Conservation (phyloP, 2,329 filamentous ascomycete species). For the Phyllosticta citribraziliensis region DNA sequence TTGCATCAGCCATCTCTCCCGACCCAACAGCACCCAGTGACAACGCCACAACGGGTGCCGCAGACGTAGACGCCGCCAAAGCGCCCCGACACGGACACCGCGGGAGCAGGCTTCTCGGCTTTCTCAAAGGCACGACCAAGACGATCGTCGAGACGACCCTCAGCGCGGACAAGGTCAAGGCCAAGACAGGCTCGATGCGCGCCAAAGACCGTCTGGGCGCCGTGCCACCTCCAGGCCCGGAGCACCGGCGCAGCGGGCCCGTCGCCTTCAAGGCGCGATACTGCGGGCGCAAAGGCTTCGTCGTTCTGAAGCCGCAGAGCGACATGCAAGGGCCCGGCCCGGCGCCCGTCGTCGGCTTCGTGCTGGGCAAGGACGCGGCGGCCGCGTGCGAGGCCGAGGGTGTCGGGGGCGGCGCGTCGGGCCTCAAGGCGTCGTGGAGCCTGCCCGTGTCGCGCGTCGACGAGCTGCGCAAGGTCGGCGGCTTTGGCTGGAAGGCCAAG, state of each 20-base stretch:
- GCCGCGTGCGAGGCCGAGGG: neutral
- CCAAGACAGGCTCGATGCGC: conserved; percentile 48
- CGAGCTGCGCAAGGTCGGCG: conserved; percentile 71
- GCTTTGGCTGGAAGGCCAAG: conserved; percentile 77
- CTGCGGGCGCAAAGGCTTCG: conserved; percentile 60
- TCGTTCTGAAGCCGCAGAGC: conserved; percentile 58
- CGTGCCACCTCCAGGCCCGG: conserved; percentile 42
- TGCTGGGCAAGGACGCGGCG: conserved; percentile 40
- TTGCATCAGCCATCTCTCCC: conserved; percentile 48
- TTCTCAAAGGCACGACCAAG: conserved; percentile 62
- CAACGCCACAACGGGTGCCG: conserved; percentile 38
- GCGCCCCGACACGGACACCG: conserved; percentile 39
- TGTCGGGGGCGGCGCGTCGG: conserved; percentile 24
- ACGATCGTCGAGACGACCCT: conserved; percentile 64
- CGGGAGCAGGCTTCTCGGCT: conserved; percentile 45
- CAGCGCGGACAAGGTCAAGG: conserved; percentile 61
- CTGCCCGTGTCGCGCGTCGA: conserved; percentile 60
- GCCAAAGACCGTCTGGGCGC: conserved; percentile 66
- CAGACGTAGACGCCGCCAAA: conserved; percentile 37
- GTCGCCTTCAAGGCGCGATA: conserved; percentile 66
- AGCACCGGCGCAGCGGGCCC: conserved; percentile 50
- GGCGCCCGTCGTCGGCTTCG: conserved; percentile 53
- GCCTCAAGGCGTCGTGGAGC: conserved; percentile 54
- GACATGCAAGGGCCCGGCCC: conserved; percentile 35
- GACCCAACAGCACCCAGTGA: conserved; percentile 28